Percentiles rank a stretch among this genome's conserved stretches.
These are phyloP conservation scores for Podosphaera fusca DNA, from an alignment of 2,329 filamentous ascomycete species.

Conservation along the genomic window DNA sequence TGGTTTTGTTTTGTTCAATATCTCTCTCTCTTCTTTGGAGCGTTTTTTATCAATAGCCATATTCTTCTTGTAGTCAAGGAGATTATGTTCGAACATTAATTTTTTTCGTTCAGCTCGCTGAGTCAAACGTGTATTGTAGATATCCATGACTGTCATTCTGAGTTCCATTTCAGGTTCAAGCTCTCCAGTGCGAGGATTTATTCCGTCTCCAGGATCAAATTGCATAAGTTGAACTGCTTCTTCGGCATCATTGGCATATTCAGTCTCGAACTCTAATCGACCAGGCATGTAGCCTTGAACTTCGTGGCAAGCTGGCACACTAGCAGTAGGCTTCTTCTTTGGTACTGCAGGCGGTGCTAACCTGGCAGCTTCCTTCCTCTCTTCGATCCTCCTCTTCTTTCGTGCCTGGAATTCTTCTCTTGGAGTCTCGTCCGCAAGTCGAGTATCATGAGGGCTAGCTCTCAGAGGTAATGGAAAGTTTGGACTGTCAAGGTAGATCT, in stretches of 20 bases:
- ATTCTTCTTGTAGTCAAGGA: slow-evolving; percentile 87
- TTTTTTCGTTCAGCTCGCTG: slow-evolving; percentile 86
- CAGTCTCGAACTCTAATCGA: slow-evolving; percentile 87
- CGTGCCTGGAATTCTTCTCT: slow-evolving; percentile 80
- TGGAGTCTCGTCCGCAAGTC: slow-evolving; percentile 56
- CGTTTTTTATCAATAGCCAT: slow-evolving; percentile 77
- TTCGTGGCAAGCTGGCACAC: slow-evolving; percentile 88
- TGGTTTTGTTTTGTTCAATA: slow-evolving; percentile 82
- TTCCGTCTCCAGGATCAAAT: slow-evolving; percentile 85
- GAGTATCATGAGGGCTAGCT: slow-evolving; percentile 61
- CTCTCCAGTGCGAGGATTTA: slow-evolving; percentile 64
- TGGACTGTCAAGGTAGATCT: slow-evolving; percentile 64
- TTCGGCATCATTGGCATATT: slow-evolving; percentile 93
- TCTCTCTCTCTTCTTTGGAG: slow-evolving; percentile 80
- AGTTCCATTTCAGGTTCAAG: slow-evolving; percentile 90
- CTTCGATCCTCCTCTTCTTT: slow-evolving; percentile 85
- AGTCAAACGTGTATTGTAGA: slow-evolving; percentile 83
- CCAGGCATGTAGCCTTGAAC: slow-evolving; percentile 98
- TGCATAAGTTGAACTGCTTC: slow-evolving; percentile 97
- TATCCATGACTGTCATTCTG: slow-evolving; percentile 94
- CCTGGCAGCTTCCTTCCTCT: slow-evolving; percentile 69
- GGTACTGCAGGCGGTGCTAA: slow-evolving; percentile 62
- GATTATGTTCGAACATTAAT: slow-evolving; percentile 83
- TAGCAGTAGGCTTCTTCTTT: slow-evolving; percentile 88
- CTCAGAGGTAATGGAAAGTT: slow-evolving; percentile 71